Conservation (phyloP, 331 rosid genomes). For the Quercus tomentella region DNA sequence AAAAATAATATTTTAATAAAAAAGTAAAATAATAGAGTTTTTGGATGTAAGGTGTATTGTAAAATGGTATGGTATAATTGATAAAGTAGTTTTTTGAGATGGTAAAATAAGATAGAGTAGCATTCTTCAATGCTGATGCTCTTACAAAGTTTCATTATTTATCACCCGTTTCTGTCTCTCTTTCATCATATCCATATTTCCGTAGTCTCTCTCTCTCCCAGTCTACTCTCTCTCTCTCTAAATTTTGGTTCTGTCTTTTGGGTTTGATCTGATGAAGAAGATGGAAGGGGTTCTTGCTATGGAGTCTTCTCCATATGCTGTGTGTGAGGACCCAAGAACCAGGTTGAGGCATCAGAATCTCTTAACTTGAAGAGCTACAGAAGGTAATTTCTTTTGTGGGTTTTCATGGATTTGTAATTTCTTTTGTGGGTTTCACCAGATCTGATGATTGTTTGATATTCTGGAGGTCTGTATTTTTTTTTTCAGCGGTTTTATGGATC, state of each 20-base stretch:
- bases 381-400: constrained; percentile 48
- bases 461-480: background rate
- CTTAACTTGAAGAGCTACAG: constrained; percentile 66
- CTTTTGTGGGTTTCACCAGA: constrained; percentile 29
- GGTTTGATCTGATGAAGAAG: constrained; percentile 71
- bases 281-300: constrained; percentile 43
- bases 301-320: constrained; percentile 37
- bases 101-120: no score
- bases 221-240: background rate
- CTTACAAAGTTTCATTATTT: background rate
- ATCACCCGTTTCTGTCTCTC: background rate
- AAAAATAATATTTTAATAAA: no score
- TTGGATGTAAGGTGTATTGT: no score
- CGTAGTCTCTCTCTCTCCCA: background rate
- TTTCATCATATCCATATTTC: background rate
- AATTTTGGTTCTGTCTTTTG: constrained; percentile 11
- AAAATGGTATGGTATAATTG: no score
- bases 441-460: constrained; percentile 32
- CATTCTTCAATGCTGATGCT: no score
- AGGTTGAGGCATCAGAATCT: constrained; percentile 76
- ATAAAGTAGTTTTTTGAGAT: no score
- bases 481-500: background rate
- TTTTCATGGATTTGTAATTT: constrained; percentile 6
- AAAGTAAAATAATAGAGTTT: no score
- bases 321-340: constrained; percentile 47